Evolutionary conservation across 192 early-diverging fungal species (phyloP), one percentile per base, ranked within the genome.

Genomic region (Coemansia sp.): DNA sequence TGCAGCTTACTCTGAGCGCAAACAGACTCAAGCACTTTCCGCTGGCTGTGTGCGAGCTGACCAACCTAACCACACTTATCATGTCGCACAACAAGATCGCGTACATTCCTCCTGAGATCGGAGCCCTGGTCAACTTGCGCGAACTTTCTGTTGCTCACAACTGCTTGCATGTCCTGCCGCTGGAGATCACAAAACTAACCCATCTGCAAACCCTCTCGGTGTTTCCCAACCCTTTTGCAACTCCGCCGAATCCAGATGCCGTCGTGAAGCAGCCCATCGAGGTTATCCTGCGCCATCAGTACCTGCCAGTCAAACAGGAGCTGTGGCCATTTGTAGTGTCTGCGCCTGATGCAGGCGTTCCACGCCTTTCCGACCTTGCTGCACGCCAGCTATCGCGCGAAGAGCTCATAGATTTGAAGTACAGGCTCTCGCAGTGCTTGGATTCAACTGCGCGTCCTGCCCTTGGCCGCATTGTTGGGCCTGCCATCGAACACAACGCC

Each of bases 11-110:
- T 6, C 62, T 79, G 53, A 62, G 64, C 50, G 31, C 67, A 41
- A 83, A 83, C 45, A 31, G 30, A 15, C 65, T 79, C 23, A 36
- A 36, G 10, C 48, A 47, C 11, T 72, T 83, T 38, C 81, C 81
- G 22, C 52, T 72, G 50, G 71, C 67, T 6, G 56, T 75, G 3
- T 79, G 72, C 69, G 66, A 75, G 54, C 75, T 83, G 55, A 45
- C 52, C 44, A 83, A 83, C 57, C 68, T 83, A 57, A 82, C 81
- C 13, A 74, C 75, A 17, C 62, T 82, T 36, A 71, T 82, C 17
- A 30, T 82, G 11, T 74, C 71, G 38, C 64, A 79, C 57, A 82
- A 82, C 68, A 53, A 67, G 22, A 66, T 82, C 11, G 38, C 57
- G 52, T 62, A 62, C 25, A 36, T 82, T 55, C 81, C 81, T 44